These are phyloP conservation scores for Hanseniaspora meyeri DNA, from an alignment of 805 yeast species.

Conservation along the genomic window DNA sequence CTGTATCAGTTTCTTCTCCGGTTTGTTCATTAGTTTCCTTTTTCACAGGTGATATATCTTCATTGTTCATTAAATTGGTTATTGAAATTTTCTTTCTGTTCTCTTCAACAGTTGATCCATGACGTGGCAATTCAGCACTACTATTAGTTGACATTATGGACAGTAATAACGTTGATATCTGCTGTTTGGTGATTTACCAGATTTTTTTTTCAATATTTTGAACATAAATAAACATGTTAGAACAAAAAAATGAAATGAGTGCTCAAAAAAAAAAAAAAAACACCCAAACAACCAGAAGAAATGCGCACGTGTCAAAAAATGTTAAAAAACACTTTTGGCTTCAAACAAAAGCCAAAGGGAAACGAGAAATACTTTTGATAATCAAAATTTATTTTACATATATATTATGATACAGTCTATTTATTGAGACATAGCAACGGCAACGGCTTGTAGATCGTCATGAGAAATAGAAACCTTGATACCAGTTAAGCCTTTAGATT, in stretches of 20 bases:
- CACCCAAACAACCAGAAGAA: too few relatives aligned
- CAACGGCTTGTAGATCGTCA: constrained; percentile 93
- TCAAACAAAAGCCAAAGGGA: too few relatives aligned
- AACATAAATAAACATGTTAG: too few relatives aligned
- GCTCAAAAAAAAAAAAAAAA: too few relatives aligned
- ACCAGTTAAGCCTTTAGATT: constrained; percentile 49
- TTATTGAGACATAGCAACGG: constrained; percentile 62
- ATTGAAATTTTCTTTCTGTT: constrained; percentile 20
- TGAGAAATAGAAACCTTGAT: constrained; percentile 89
- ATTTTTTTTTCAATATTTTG: neutral
- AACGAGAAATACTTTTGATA: too few relatives aligned
- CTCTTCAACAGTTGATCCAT: neutral
- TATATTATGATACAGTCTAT: neutral
- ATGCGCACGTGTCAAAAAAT: too few relatives aligned
- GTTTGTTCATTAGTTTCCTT: constrained; percentile 14
- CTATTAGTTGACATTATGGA: neutral
- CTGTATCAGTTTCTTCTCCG: constrained; percentile 27
- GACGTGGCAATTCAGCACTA: neutral
- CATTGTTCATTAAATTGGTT: constrained; percentile 29
- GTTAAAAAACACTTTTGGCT: too few relatives aligned
- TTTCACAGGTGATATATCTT: constrained; percentile 21
- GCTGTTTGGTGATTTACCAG: neutral
- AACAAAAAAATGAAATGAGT: too few relatives aligned
- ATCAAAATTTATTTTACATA: neutral
- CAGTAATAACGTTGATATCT: neutral